Conservation (phyloP, 176 grass and related monocot genomes). For the Ensete ventricosum region DNA sequence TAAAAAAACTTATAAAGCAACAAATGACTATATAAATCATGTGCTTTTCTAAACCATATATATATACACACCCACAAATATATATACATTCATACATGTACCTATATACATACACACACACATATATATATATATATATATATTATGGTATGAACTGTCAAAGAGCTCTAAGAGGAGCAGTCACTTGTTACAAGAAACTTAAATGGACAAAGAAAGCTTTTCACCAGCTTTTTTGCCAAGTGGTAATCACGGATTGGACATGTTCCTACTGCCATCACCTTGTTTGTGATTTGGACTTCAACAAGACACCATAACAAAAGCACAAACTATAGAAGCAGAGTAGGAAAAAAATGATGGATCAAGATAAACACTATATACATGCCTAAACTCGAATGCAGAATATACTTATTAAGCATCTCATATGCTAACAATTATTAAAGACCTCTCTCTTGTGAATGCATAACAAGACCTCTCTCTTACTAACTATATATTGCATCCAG, state of each 20-base stretch:
- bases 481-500: too few relatives aligned
- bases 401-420: neutral
- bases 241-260: neutral
- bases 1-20: too few relatives aligned
- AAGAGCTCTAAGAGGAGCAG: neutral
- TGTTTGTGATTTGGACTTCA: neutral
- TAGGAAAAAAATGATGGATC: neutral
- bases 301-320: neutral
- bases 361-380: neutral
- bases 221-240: neutral
- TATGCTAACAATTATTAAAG: neutral
- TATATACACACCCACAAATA: too few relatives aligned
- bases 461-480: too few relatives aligned
- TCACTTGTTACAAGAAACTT: neutral
- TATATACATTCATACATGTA: too few relatives aligned
- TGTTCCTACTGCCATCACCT: neutral
- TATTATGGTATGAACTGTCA: too few relatives aligned
- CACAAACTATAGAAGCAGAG: neutral
- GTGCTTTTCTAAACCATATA: too few relatives aligned
- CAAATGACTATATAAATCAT: too few relatives aligned
- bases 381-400: neutral
- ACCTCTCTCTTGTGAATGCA: too few relatives aligned
- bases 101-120: too few relatives aligned
- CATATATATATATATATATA: too few relatives aligned
- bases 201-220: neutral